Conservation (phyloP, 1,284 basidiomycete genomes). For the Psilocybe mexicana region DNA sequence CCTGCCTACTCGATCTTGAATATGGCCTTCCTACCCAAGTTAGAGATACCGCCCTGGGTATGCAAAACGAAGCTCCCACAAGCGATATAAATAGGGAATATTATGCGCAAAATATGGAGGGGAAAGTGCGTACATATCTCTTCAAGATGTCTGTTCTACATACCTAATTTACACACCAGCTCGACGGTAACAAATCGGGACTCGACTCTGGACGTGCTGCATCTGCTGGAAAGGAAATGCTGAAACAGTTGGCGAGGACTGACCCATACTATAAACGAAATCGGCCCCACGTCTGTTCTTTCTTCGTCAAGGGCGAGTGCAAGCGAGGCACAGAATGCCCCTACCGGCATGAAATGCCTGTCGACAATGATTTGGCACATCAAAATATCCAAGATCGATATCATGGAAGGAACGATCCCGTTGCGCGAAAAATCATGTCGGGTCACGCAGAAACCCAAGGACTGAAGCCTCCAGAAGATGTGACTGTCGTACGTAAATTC, state of each 20-base stretch:
- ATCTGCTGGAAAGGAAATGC: constrained; percentile 90
- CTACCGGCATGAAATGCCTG: constrained; percentile 90
- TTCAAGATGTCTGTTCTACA: not conserved
- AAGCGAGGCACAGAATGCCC: constrained; percentile 91
- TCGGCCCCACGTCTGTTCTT: constrained; percentile 91
- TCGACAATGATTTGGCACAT: constrained; percentile 80
- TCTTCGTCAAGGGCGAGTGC: constrained; percentile 95
- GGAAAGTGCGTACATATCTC: constrained; percentile 56
- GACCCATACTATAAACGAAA: constrained; percentile 98
- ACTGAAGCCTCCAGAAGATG: constrained; percentile 87
- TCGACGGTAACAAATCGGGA: constrained; percentile 67
- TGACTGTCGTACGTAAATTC: constrained; percentile 68
- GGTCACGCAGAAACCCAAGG: constrained; percentile 77
- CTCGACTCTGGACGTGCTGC: constrained; percentile 70
- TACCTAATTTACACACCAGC: constrained; percentile 35
- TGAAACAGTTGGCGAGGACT: constrained; percentile 90
- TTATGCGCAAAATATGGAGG: constrained; percentile 96
- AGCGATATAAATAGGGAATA: constrained; percentile 98
- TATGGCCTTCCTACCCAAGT: constrained; percentile 98
- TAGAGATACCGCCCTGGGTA: constrained; percentile 89
- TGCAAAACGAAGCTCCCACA: constrained; percentile 87
- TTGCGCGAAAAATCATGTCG: constrained; percentile 84
- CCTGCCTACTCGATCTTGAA: constrained; percentile 94
- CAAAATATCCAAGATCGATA: constrained; percentile 94
- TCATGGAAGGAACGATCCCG: constrained; percentile 88